Conservation (phyloP, 176 grass and related monocot species). For the Alopecurus myosuroides region DNA sequence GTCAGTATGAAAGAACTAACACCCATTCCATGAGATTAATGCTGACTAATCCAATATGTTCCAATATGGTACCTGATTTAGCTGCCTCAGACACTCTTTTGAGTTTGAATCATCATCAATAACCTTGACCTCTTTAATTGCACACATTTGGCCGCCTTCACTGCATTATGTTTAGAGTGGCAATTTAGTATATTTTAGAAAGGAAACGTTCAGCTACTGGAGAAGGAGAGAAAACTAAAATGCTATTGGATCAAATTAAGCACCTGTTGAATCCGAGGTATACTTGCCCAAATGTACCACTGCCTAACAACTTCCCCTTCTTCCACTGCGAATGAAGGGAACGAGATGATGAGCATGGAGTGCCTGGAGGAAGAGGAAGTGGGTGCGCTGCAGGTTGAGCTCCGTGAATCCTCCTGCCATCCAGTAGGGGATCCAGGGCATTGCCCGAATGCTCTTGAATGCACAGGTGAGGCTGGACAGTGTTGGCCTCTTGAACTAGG, state of each 20-base stretch:
- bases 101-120: slow-evolving; percentile 97
- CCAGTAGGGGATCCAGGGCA: slow-evolving; percentile 50
- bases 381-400: slow-evolving; percentile 54
- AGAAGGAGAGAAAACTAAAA: neutral
- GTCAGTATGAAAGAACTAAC: slow-evolving; percentile 13
- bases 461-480: slow-evolving; percentile 35
- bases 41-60: neutral
- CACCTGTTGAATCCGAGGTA: slow-evolving; percentile 84
- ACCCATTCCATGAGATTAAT: neutral
- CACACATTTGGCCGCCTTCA: slow-evolving; percentile 90
- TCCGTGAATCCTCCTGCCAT: slow-evolving; percentile 51
- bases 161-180: slow-evolving; percentile 36
- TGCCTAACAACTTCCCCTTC: slow-evolving; percentile 74
- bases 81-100: slow-evolving; percentile 88
- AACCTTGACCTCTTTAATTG: slow-evolving; percentile 97
- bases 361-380: slow-evolving; percentile 61
- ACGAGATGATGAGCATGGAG: slow-evolving; percentile 44
- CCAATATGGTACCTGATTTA: slow-evolving; percentile 63
- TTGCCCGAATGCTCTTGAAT: slow-evolving; percentile 40
- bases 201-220: neutral
- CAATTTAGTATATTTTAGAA: neutral
- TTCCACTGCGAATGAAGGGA: slow-evolving; percentile 62
- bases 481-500: slow-evolving; percentile 36
- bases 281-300: slow-evolving; percentile 89
- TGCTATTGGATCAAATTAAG: neutral